Evolutionary conservation across 257 asterid genomes (phyloP), one percentile per base, ranked within the genome.

Genomic region (Jacaranda mimosifolia): DNA sequence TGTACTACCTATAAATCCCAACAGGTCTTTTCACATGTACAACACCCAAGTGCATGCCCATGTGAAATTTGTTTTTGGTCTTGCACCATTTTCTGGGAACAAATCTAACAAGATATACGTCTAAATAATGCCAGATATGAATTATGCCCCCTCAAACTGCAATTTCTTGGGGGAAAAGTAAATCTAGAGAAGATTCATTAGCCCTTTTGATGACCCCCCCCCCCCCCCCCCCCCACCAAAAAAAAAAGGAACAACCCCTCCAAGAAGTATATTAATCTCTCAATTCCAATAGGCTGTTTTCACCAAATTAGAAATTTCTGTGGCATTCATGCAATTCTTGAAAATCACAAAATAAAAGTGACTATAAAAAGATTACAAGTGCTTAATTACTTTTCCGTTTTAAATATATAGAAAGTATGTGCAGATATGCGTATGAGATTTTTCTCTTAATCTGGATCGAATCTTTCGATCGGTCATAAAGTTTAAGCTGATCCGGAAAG

Each of bases 61-160:
- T 73, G 49, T 66, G 70, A 60, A 59, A 45, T 59, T 13, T 7
- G 46, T 7, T 52, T 4, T 15, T 39, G n/a, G 4, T 12, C 17
- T 4, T 49, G 68, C 49, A 53, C 58, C 74, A 76, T 52, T 76
- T 66, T 56, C n/a, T 42, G 52, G 70, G 64, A 55, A 39, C 59
- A 66, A 76, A 52, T 12, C 66, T 64, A 67, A 26, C 49, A 76
- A 7, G 12, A 26, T 3, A 14, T 21, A 49, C 7, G 52, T 18
- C 58, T 26, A 73, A 73, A 12, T 49, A 57, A 13, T 17, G 26
- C 60, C 8, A 45, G 15, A 62, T 17, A 18, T 42, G 39, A 67
- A 43, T 9, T 67, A 67, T 67, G 7, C 57, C 7, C n/a, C 26
- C 62, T 18, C 19, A 6, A 42, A 57, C 55, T 10, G 57, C 56